Base-by-base conservation (phyloP, 768 basidiomycete species). In the Lyophyllum shimeji region DNA sequence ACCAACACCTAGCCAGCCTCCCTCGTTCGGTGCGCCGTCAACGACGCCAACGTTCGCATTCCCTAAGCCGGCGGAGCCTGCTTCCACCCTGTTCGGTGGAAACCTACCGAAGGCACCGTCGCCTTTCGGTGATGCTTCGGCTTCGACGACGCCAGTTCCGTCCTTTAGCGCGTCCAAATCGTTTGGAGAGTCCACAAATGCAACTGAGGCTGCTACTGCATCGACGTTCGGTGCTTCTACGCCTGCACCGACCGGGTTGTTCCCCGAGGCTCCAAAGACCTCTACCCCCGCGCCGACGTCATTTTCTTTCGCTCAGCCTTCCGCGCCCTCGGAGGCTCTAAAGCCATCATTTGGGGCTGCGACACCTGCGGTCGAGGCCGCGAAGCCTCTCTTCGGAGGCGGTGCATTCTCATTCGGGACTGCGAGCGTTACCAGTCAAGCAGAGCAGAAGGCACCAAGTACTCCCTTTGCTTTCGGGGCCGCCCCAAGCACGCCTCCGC, bases 321-420 rank as follows among this genome's bases (percentile, higher is more conserved):
- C 56, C 5, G 33, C 62, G 34, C 39, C 48, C 2, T 46, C 55
- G 8, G 74, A 78, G 20, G 60, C 73, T 3, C 65, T 77, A 0
- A 81, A 82, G 60, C 69, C 79, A 0, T 31, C 71, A 8, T 81
- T 63, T 25, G 55, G 58, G 29, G 25, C 55, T 20, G 49, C 67
- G 13, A 45, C 69, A 17, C 40, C 68, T 8, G 34, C 52, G 46
- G 56, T 54, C 8, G 76, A 81, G 23, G 63, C 72, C 0, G 67
- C 78, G 0, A 81, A 82, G 61, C 69, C 80, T 1, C 25, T 71
- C 7, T 82, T 83, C 46, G 71, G 74, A 29, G 56, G 51, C 47
- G 66, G 46, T 27, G 58, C 57, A 27, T 52, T 52, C 37, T 46
- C 47, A 18, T 52, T 43, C 17, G 56, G 45, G 21, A 27, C n/a